Base-by-base conservation (phyloP, 169 alveolate species). In the Eimeria maxima region DNA sequence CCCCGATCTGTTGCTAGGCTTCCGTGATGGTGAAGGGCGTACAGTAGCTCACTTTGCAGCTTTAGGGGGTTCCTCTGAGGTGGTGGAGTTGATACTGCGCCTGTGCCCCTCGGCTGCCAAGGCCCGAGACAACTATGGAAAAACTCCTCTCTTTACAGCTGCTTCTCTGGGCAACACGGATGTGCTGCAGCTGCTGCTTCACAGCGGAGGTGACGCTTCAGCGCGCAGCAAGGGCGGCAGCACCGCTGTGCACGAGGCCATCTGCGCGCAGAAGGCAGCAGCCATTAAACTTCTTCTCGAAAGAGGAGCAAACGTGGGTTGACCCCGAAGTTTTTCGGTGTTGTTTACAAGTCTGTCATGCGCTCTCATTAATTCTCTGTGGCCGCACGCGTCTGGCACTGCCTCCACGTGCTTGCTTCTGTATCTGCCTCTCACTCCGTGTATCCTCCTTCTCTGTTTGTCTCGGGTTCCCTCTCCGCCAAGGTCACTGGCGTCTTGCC, bases 41-140 rank as follows among this genome's bases (percentile, higher is more conserved):
- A 84, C 92, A 38, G 78, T 84, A 53, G 92, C 76, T 65, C 92
- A 84, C 55, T 84, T 84, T 84, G 92, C 92, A 29, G 92, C 92
- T 4, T 24, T 84, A 29, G 92, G 92, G 53, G 92, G 92, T 22
- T 50, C 92, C 14, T 0, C 38, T 3, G 92, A 84, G 3, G 78
- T 84, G 7, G 3, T 84, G 55, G 60, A 27, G 24, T 29, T 84
- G 53, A 78, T 84, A 3, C 8, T 84, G 16, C 53, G 67, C 13
- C 73, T 55, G 38, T 84, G 92, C 92, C 92, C 92, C 50, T 53
- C 78, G 27, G 92, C 78, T 14, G 57, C 67, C 44, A 57, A 27
- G 8, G 53, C 57, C 3, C 47, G 55, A 55, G 92, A 84, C 33
- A 55, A 13, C 78, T 53, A 69, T 38, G 92, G 92, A 29, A 84